Percentiles rank a stretch among this genome's conserved stretches.
Evolutionary conservation across 2,329 filamentous ascomycete genomes (phyloP).

Genomic region (Pseudogymnoascus destructans): DNA sequence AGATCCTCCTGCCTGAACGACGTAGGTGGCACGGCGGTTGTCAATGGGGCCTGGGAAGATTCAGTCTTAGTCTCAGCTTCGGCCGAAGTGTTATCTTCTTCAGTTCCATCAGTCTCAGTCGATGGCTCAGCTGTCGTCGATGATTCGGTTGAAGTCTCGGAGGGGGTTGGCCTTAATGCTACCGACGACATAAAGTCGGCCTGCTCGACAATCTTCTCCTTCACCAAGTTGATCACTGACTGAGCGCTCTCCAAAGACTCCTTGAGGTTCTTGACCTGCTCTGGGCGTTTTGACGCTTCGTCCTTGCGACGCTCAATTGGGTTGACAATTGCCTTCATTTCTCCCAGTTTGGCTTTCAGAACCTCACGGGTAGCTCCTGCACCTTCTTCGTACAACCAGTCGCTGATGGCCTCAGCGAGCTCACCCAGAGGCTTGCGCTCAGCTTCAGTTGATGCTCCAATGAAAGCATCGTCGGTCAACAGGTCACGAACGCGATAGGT

Average conservation of each 20-base stretch:
- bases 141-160: constrained; percentile 35
- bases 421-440: constrained; percentile 55
- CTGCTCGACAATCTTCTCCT: constrained; percentile 44
- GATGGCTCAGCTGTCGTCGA: constrained; percentile 31
- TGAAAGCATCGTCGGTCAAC: constrained; percentile 63
- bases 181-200: constrained; percentile 29
- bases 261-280: constrained; percentile 52
- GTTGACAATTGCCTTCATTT: constrained; percentile 61
- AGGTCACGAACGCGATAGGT: constrained; percentile 83
- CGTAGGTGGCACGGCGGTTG: constrained; percentile 45
- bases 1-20: constrained; percentile 65
- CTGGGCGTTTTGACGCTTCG: constrained; percentile 60
- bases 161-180: constrained; percentile 27
- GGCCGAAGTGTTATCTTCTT: constrained; percentile 51
- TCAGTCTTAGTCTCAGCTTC: constrained; percentile 22
- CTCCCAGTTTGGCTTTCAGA: constrained; percentile 63
- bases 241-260: constrained; percentile 59
- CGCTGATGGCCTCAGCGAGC: constrained; percentile 56
- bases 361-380: constrained; percentile 60
- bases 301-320: constrained; percentile 65
- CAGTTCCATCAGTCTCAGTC: constrained; percentile 40
- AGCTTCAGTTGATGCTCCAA: constrained; percentile 53
- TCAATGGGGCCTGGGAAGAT: constrained; percentile 25
- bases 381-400: constrained; percentile 87
- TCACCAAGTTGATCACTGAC: constrained; percentile 56